Evolutionary conservation across 768 basidiomycete species (phyloP).

Genomic region (Lactarius indigo): DNA sequence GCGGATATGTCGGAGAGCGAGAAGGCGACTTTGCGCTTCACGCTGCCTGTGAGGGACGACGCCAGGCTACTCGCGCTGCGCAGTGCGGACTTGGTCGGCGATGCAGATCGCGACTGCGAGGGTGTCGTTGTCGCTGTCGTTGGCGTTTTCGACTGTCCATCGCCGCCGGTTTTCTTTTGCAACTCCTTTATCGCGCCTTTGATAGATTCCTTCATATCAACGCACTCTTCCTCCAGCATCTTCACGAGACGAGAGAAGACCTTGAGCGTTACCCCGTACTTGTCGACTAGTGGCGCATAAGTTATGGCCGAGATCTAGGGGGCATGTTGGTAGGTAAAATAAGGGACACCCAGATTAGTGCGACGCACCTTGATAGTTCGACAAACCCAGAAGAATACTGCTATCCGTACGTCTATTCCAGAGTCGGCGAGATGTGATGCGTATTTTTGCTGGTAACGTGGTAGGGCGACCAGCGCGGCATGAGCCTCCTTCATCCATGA

Average conservation of each 20-base stretch:
- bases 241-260: neutral
- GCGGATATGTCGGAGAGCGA: constrained; percentile 10
- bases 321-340: neutral
- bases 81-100: constrained; percentile 23
- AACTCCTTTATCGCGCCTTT: constrained; percentile 1
- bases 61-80: constrained; percentile 5
- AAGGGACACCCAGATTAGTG: neutral
- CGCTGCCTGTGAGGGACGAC: constrained; percentile 1
- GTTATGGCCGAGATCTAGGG: constrained; percentile 1
- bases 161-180: constrained; percentile 4
- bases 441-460: constrained; percentile 6
- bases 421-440: constrained; percentile 1
- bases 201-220: constrained; percentile 13
- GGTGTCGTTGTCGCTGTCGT: constrained; percentile 1
- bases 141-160: neutral
- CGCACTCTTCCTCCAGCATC: constrained; percentile 15
- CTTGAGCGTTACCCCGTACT: constrained; percentile 7
- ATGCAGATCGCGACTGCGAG: constrained; percentile 13
- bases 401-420: constrained; percentile 9
- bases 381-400: constrained; percentile 25
- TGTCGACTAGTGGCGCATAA: neutral
- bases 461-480: constrained; percentile 10
- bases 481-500: constrained; percentile 23
- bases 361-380: constrained; percentile 21
- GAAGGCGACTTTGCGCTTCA: constrained; percentile 25